Evolutionary conservation across 2,329 filamentous ascomycete genomes (phyloP), one percentile per base, ranked within the genome.

Genomic region (Botrytis cinerea): DNA sequence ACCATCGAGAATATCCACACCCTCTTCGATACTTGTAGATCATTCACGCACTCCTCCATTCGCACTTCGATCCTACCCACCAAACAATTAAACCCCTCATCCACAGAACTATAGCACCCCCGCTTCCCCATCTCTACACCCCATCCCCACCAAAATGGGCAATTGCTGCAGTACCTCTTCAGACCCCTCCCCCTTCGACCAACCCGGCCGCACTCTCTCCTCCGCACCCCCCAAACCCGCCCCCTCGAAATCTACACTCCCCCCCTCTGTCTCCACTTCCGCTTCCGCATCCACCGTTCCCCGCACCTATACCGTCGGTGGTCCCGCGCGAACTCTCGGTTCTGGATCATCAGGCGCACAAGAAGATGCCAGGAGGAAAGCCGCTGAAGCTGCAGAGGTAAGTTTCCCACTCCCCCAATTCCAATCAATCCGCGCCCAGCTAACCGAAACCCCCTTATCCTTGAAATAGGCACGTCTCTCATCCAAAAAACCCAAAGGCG

Each of bases 111-210:
- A 28, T 7, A 28, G 51, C 45, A 32, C n/a, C 59, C 35, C 40
- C 60, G 54, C 43, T 28, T n/a, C 32, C 64, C 22, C 45, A 61
- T 38, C 59, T 68, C 20, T 48, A 28, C 16, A 28, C n/a, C 16
- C 45, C 46, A 61, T 25, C 35, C 38, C 59, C 32, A 25, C 16
- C 4, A 66, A 51, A 51, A 97, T 98, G 95, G 95, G 95, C 74
- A 95, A 94, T 82, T 87, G 94, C 83, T 97, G 93, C 85, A 93
- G 93, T 81, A 94, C 93, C 81, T 87, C 86, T 74, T 28, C n/a
- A 28, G 84, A 89, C 46, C 84, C 88, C 75, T 90, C 92, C 78
- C 86, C 89, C 82, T 96, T 94, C 84, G 84, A 89, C 70, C 88
- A 89, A 71, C 91, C 92, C 67, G 94, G 93, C 74, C 92, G 93